Percentiles rank a stretch among this genome's conserved stretches.
These are phyloP conservation scores for Cyanophora paradoxa DNA, from an alignment of 78 protist species.

Conservation along the genomic window DNA sequence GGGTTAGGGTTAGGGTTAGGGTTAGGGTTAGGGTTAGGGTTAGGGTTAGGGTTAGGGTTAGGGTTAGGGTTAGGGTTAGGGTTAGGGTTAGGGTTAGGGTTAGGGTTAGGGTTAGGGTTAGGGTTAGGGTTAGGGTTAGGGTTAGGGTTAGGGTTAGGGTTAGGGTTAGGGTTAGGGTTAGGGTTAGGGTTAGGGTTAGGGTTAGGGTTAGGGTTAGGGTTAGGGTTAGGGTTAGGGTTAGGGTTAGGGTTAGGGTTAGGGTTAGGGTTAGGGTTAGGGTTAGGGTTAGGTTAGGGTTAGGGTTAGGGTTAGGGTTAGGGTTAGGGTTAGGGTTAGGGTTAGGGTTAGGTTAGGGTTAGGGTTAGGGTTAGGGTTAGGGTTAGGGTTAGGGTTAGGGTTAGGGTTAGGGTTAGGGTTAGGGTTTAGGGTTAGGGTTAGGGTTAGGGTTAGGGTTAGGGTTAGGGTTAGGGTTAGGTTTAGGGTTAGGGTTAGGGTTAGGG, in stretches of 20 bases:
- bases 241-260: conserved; percentile 1
- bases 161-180: background rate
- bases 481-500: conserved; percentile 7
- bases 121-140: background rate
- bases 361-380: conserved; percentile 19
- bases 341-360: too few relatives aligned
- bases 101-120: background rate
- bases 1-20: conserved; percentile 1
- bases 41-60: conserved; percentile 21
- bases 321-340: conserved; percentile 24
- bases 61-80: conserved; percentile 13
- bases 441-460: conserved; percentile 6
- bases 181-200: conserved; percentile 9
- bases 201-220: conserved; percentile 14
- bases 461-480: conserved; percentile 5
- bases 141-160: background rate
- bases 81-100: conserved; percentile 23
- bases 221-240: background rate
- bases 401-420: conserved; percentile 26
- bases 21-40: background rate
- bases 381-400: conserved; percentile 25
- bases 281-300: too few relatives aligned
- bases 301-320: conserved; percentile 25
- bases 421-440: conserved; percentile 3
- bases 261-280: background rate